Evolutionary conservation across 495 filamentous ascomycete genomes (phyloP).

Genomic region (Penicillium lividum): DNA sequence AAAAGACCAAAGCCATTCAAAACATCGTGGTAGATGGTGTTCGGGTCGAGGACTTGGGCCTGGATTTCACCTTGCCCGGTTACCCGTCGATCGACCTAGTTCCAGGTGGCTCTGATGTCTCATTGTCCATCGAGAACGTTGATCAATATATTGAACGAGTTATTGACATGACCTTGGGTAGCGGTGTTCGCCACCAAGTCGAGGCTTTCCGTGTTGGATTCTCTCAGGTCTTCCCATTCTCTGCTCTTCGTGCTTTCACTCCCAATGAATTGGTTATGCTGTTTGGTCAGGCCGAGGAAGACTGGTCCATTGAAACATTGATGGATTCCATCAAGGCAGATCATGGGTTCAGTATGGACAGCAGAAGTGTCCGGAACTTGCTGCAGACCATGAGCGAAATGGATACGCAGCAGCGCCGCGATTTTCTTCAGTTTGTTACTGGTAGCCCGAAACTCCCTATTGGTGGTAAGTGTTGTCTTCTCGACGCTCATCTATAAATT

Average conservation of each 20-base stretch:
- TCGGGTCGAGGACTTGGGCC: slow-evolving; percentile 78
- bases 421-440: slow-evolving; percentile 98
- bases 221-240: slow-evolving; percentile 94
- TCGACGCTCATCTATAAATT: not conserved
- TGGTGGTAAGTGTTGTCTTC: slow-evolving; percentile 67
- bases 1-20: slow-evolving; percentile 69
- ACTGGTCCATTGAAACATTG: slow-evolving; percentile 96
- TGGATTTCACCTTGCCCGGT: slow-evolving; percentile 94
- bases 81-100: slow-evolving; percentile 88
- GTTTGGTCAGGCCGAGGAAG: slow-evolving; percentile 92
- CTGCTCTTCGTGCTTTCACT: slow-evolving; percentile 89
- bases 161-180: slow-evolving; percentile 85
- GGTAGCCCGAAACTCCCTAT: slow-evolving; percentile 98
- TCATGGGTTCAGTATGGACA: slow-evolving; percentile 99
- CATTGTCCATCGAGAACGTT: slow-evolving; percentile 88
- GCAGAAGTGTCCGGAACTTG: slow-evolving; percentile 91
- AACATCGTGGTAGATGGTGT: slow-evolving; percentile 71
- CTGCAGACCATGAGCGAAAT: slow-evolving; percentile 96
- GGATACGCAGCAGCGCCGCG: slow-evolving; percentile 69
- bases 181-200: slow-evolving; percentile 83
- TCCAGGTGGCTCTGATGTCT: slow-evolving; percentile 66
- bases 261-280: slow-evolving; percentile 95
- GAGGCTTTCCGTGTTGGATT: slow-evolving; percentile 92
- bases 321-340: slow-evolving; percentile 99
- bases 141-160: slow-evolving; percentile 84